Conservation (phyloP, 2,329 filamentous ascomycete genomes). For the Fusarium floridanum region DNA sequence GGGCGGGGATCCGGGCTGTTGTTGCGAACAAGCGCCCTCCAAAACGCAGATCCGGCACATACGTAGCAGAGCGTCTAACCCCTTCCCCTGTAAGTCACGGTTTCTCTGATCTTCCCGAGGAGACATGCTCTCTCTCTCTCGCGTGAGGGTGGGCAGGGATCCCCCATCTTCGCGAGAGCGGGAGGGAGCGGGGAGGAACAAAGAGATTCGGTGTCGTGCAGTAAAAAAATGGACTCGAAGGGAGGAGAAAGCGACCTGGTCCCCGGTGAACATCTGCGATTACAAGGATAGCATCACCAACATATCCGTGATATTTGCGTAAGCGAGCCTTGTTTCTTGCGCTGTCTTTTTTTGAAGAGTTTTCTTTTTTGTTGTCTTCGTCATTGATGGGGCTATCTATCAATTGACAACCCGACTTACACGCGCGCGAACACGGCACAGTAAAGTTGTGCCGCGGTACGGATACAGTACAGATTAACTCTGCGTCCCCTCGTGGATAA, state of each 20-base stretch:
- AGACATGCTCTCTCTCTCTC: neutral
- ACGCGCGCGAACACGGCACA: neutral
- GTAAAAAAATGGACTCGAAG: neutral
- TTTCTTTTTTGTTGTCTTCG: neutral
- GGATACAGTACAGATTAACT: neutral
- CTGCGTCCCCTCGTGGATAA: neutral
- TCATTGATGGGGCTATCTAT: neutral
- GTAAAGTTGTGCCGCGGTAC: neutral
- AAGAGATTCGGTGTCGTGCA: slow-evolving; percentile 13
- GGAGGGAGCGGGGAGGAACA: neutral
- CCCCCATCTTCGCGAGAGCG: neutral
- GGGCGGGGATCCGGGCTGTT: neutral
- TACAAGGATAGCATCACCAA: slow-evolving; percentile 25
- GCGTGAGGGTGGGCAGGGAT: neutral
- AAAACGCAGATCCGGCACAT: slow-evolving; percentile 14
- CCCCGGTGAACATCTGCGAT: slow-evolving; percentile 28
- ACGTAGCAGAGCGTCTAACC: slow-evolving; percentile 19
- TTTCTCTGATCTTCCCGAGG: neutral
- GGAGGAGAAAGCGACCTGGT: slow-evolving; percentile 9
- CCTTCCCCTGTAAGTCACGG: neutral
- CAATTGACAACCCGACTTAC: neutral
- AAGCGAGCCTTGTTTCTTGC: slow-evolving; percentile 8
- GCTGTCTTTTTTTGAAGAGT: neutral
- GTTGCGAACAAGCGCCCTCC: neutral
- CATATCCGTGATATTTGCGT: slow-evolving; percentile 32